phyloP scores from a whole-genome alignment of 2,329 filamentous ascomycete genomes.

The Emergomyces africanus region DNA sequence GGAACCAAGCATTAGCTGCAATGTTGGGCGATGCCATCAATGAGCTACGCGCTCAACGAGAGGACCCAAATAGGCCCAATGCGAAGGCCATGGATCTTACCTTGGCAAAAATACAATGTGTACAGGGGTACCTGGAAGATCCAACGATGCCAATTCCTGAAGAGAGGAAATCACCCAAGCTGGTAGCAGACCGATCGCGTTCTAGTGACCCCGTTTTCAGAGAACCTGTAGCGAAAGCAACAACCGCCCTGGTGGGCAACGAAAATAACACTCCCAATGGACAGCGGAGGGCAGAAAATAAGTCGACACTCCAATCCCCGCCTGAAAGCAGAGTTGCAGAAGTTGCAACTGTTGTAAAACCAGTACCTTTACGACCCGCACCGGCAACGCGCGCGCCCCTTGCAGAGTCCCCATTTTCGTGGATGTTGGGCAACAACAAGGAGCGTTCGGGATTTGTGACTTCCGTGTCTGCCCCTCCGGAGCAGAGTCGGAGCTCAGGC shows the following conservation, averaged over 20 bases:
- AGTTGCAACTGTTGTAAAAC: constrained; percentile 8
- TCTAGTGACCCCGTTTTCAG: background rate
- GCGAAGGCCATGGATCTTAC: constrained; percentile 9
- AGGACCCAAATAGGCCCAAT: constrained; percentile 9
- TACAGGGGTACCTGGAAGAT: constrained; percentile 32
- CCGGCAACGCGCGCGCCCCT: constrained; percentile 27
- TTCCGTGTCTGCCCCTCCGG: constrained; percentile 31
- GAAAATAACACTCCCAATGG: background rate
- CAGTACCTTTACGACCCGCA: constrained; percentile 15
- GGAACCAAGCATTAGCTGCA: constrained; percentile 29
- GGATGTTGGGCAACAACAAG: constrained; percentile 36
- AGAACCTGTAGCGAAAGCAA: background rate
- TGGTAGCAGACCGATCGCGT: background rate
- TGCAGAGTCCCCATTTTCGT: constrained; percentile 36
- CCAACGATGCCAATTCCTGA: constrained; percentile 19
- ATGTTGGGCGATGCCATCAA: constrained; percentile 30
- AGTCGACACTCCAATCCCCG: background rate
- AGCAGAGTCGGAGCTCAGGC: constrained; percentile 22
- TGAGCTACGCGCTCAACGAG: constrained; percentile 26
- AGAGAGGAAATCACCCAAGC: background rate
- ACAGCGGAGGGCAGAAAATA: background rate
- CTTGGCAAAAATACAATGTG: constrained; percentile 30
- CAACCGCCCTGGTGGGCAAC: background rate
- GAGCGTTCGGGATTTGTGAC: constrained; percentile 35
- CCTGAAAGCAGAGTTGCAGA: constrained; percentile 1